Evolutionary conservation across 2,329 filamentous ascomycete genomes (phyloP), one percentile per base, ranked within the genome.

Genomic region (Botryotinia narcissicola): DNA sequence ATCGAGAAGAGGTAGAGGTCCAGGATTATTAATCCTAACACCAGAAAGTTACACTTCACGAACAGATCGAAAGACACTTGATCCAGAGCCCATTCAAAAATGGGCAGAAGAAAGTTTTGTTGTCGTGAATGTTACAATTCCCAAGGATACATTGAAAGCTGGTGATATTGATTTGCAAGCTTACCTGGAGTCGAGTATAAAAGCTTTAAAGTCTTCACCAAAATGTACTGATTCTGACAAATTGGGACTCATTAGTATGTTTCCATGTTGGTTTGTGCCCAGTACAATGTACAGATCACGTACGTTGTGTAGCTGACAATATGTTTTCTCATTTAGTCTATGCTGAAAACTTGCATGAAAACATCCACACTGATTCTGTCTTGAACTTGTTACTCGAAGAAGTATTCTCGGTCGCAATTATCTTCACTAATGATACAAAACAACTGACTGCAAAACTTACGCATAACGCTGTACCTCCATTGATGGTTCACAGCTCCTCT

Each of bases 61-160:
- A 74, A 25, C 75, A 75, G 63, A 78, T n/a, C 73, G 60, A 18
- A 73, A 75, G 57, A 75, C 71, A n/a, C 64, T 78, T 4, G 76
- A 78, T 74, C 76, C 76, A 14, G 76, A 75, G n/a, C 81, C 81
- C 8, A 64, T 79, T 57, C 78, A 80, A 62, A 83, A 83, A 78
- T 83, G 81, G 81, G 82, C 82, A 12, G 81, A 82, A 67, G 81
- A 83, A 71, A 81, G 81, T 5, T 83, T 80, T 73, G 76, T 80
- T 2, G 80, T 69, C 22, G 63, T 67, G 46, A 64, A 67, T 32
- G 37, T 72, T 20, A 72, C 61, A 29, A 20, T 54, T 25, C 46
- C 37, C 29, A 46, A 66, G 42, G 35, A 59, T 18, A 18, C 20
- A 42, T 14, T 32, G 25, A 48, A 37, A 42, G 22, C 70, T 44